Base-by-base conservation (phyloP, 1,284 basidiomycete species). In the Leccinum pachyderme region DNA sequence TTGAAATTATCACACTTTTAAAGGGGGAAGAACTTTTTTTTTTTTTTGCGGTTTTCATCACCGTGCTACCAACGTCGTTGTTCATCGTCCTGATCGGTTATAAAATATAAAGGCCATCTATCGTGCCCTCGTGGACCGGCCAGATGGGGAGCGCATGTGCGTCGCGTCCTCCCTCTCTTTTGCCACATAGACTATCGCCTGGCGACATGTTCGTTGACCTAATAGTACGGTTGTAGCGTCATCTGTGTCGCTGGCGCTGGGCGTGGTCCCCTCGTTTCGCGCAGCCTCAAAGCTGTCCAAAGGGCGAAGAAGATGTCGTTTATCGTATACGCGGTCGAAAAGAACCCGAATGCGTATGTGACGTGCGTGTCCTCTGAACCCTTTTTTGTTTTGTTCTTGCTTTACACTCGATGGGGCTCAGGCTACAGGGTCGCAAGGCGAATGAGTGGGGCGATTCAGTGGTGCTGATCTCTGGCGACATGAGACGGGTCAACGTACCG, bases 231-330 rank as follows among this genome's bases (percentile, higher is more conserved):
- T 18, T 15, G 18, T 61, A 95, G 93, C 24, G 79, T 89, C 45
- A 82, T 97, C 52, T 93, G 91, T 62, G 86, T 99, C 31, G 95
- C 94, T 31, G 97, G 97, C 43, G 97, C 97, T 0, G 97, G 97
- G 25, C 81, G 97, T 51, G 97, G 97, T 0, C 95, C 95, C 4
- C 79, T 99, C 29, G 93, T 99, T n/a, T 82, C 87, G 15, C 86
- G 95, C 12, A 89, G 87, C 62, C 77, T 99, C 32, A 81, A 77
- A 47, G 97, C 96, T 1, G 78, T 95, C 25, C 77, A 85, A 60
- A 81, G 93, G 46, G 79, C 93, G 3, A 76, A 80, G 35, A 79
- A 82, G 32, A 76, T 85, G 24, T 87, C 84, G 3, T 76, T 82
- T 39, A 76, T 39, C 11, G 37, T 98, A 0, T 95, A 93, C 63